phyloP scores from a whole-genome alignment of 148 eudicot species.

The Cornus kousa region DNA sequence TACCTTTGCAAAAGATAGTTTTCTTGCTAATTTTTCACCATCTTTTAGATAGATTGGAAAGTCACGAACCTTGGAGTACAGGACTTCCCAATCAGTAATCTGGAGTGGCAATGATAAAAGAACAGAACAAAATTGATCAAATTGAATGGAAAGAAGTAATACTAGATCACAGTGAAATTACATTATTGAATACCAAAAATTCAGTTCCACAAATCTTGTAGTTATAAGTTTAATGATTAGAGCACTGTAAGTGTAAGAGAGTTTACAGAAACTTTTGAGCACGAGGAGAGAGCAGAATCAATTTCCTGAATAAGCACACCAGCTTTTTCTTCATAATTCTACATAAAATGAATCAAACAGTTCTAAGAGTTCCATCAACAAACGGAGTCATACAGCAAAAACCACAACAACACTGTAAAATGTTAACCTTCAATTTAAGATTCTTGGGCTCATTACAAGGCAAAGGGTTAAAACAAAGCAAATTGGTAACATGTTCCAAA shows the following conservation, averaged over 20 bases:
- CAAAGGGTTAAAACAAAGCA: constrained; percentile 41
- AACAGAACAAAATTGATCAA: constrained; percentile 3
- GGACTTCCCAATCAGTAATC: constrained; percentile 65
- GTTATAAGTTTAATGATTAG: neutral
- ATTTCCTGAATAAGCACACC: constrained; percentile 56
- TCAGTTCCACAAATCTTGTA: neutral
- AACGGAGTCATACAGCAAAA: neutral
- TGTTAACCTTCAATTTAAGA: constrained; percentile 63
- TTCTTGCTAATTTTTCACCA: constrained; percentile 52
- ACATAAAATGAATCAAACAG: constrained; percentile 8
- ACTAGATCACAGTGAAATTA: neutral
- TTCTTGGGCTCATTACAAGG: constrained; percentile 76
- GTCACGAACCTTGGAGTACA: constrained; percentile 38
- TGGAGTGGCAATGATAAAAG: constrained; percentile 22
- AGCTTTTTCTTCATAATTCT: constrained; percentile 70
- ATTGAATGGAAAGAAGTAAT: neutral
- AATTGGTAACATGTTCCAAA: constrained; percentile 46
- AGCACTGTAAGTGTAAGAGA: constrained; percentile 13
- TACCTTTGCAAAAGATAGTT: constrained; percentile 70
- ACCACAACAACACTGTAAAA: neutral
- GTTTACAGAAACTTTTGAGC: constrained; percentile 51
- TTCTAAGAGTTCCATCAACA: constrained; percentile 12
- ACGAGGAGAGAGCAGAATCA: constrained; percentile 38
- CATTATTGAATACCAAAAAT: neutral
- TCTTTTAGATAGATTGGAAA: constrained; percentile 58